Evolutionary conservation across 164 flowering plant species (phyloP), one percentile per base, ranked within the genome.

Genomic region (Kalanchoe fedtschenkoi): DNA sequence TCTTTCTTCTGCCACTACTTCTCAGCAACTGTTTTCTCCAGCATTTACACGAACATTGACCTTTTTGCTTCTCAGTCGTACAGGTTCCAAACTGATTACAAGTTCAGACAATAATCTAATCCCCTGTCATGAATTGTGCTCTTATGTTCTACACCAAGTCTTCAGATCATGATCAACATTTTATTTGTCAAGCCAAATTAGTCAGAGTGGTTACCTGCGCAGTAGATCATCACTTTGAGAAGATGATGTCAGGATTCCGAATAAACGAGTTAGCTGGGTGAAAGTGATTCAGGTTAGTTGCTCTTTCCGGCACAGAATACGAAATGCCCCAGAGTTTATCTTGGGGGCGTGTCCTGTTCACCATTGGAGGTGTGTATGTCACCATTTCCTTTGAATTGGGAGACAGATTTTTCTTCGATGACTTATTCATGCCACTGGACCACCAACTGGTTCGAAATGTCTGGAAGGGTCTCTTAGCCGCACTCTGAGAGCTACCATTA

Each of bases 291-390:
- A 65, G 65, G 15, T 58, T 63, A n/a, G 55, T 56, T 60, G 28
- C 66, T 51, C 35, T 21, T 26, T 32, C 58, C 21, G 59, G 62
- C 38, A 32, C 28, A 32, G 60, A 34, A 47, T 67, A 72, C 34
- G 80, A 72, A 37, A 76, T 66, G 68, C 80, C 71, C 79, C 97
- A 91, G 38, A 88, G 70, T n/a, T 78, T 69, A 56, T 81, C 91
- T 21, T 75, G 73, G 59, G 76, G 73, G 65, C 72, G 78, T 38
- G 68, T 77, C 58, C 73, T 77, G 33, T 68, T 64, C 14, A 75
- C 69, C 29, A 44, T 68, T 37, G 56, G 75, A 3, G 76, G 53
- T 13, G 82, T 63, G 11, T 73, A 58, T 61, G 71, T 74, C 14
- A 69, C 74, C 44, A 71, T 76, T 43, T 72, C 67, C 53, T 75